Conservation (phyloP, 164 flowering plant genomes). For the Akebia trifoliata region DNA sequence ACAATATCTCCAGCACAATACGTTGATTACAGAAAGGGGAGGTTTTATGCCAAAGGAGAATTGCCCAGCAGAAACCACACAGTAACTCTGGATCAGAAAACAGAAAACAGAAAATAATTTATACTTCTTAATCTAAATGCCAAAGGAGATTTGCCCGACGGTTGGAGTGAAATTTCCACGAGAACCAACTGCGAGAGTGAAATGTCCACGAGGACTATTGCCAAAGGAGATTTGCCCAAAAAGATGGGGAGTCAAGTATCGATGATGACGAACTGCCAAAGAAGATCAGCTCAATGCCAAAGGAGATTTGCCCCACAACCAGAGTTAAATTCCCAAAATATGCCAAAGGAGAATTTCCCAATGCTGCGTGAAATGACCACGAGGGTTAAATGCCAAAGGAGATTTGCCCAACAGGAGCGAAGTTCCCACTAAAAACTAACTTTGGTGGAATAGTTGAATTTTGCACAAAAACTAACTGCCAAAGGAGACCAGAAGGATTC, state of each 20-base stretch:
- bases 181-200: constrained; percentile 7
- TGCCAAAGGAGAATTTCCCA: constrained; percentile 14
- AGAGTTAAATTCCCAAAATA: not conserved
- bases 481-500: constrained; percentile 19
- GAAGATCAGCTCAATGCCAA: constrained; percentile 24
- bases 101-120: not conserved
- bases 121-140: constrained; percentile 33
- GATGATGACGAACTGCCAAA: constrained; percentile 15
- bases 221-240: constrained; percentile 16
- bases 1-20: constrained; percentile 25
- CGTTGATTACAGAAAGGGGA: constrained; percentile 11
- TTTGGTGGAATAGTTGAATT: not conserved
- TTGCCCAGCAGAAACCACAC: constrained; percentile 20
- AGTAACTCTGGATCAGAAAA: constrained; percentile 1
- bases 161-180: constrained; percentile 5
- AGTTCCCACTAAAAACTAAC: constrained; percentile 8
- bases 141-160: constrained; percentile 82
- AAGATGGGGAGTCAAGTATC: not conserved
- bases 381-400: constrained; percentile 22
- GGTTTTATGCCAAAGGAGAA: constrained; percentile 39
- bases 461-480: constrained; percentile 14
- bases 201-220: constrained; percentile 6
- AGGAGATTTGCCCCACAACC: constrained; percentile 19
- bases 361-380: constrained; percentile 20
- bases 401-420: constrained; percentile 11